Evolutionary conservation across 257 asterid species (phyloP), one percentile per base, ranked within the genome.

Genomic region (Nemophila menziesii): DNA sequence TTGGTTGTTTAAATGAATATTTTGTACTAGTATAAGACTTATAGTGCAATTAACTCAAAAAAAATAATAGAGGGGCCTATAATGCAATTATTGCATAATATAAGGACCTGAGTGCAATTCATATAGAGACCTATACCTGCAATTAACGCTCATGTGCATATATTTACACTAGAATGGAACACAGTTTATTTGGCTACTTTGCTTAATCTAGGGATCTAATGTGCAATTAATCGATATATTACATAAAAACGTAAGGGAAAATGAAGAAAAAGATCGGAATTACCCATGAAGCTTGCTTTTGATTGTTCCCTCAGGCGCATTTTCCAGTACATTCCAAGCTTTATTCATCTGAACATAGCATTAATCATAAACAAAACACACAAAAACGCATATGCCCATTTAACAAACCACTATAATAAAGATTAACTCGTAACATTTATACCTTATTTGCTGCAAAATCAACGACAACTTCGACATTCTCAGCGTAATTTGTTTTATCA

Each of bases 231-330:
- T n/a, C n/a, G n/a, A n/a, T n/a, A n/a, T n/a, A n/a, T n/a, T 16
- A 13, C 16, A 48, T 27, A 54, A 46, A 63, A 15, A 4, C 14
- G 36, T 55, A 44, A 58, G 40, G 15, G 33, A 20, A 19, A 51
- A 43, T 22, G 53, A n/a, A 5, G 27, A 33, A 39, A 40, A 18
- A 56, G 26, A 4, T 27, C 39, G 21, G 12, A 23, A 21, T 60
- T 42, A 89, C 98, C 96, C 74, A 49, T 90, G 94, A 61, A 90
- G 56, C 65, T 77, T 90, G 67, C 59, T 79, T 70, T 90, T 85
- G 26, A 90, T 19, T 58, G 78, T 66, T 62, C 94, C 94, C 39
- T 64, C 63, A 16, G 94, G 94, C 11, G 98, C 92, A 51, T 76
- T 74, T 72, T 72, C 98, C 72, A 90, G 73, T 38, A 64, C 78